Evolutionary conservation across 306 rosid species (phyloP).

Genomic region (Prunus davidiana): DNA sequence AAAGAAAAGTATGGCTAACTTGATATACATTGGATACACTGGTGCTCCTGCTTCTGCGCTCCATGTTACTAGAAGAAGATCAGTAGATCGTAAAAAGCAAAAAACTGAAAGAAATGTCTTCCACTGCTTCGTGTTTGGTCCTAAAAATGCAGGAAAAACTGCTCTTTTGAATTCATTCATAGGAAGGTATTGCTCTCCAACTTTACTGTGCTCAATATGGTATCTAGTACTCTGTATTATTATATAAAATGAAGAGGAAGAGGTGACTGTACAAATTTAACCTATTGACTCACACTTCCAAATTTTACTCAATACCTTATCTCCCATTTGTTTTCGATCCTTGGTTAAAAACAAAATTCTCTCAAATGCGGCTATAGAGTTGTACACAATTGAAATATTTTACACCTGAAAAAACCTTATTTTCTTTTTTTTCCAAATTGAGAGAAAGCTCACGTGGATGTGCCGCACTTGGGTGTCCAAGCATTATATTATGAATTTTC

Average conservation of each 20-base stretch:
- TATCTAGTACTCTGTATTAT: background rate
- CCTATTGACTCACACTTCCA: background rate
- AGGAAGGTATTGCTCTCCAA: conserved; percentile 61
- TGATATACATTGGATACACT: conserved; percentile 83
- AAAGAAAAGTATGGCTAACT: conserved; percentile 63
- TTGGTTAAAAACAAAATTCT: background rate
- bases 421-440: background rate
- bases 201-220: conserved; percentile 11
- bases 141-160: conserved; percentile 80
- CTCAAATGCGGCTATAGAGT: background rate
- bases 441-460: background rate
- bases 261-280: background rate
- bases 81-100: conserved; percentile 62
- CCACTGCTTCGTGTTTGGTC: conserved; percentile 93
- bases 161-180: conserved; percentile 70
- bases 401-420: background rate
- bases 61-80: conserved; percentile 71
- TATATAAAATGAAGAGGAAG: background rate
- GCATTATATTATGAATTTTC: background rate
- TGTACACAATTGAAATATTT: background rate
- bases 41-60: conserved; percentile 82
- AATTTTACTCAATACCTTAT: conserved; percentile 1
- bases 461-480: background rate
- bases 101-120: conserved; percentile 74
- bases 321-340: background rate